These are phyloP conservation scores for Pleurotus ostreatus DNA, from an alignment of 768 basidiomycete species.

Conservation along the genomic window DNA sequence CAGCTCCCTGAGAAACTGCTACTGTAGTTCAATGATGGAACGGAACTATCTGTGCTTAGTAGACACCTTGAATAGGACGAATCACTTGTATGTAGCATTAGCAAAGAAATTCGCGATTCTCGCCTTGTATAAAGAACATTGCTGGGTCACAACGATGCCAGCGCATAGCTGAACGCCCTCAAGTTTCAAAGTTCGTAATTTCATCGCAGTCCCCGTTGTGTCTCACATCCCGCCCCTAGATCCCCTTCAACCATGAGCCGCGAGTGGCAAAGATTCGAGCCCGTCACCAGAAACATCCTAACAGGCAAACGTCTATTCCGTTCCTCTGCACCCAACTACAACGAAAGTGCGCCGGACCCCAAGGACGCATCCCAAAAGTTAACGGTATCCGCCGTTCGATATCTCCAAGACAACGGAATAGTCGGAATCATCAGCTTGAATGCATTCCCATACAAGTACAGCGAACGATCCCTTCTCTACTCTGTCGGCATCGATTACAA, in stretches of 20 bases:
- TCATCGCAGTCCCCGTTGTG: too few relatives aligned
- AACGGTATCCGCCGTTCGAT: slow-evolving; percentile 10
- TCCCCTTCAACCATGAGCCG: neutral
- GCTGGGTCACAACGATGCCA: too few relatives aligned
- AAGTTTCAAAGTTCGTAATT: too few relatives aligned
- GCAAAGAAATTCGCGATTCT: too few relatives aligned
- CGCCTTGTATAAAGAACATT: too few relatives aligned
- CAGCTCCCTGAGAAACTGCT: too few relatives aligned
- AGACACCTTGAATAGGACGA: too few relatives aligned
- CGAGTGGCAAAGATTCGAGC: slow-evolving; percentile 15
- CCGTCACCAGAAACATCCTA: slow-evolving; percentile 11
- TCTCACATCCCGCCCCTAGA: too few relatives aligned
- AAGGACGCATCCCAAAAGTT: slow-evolving; percentile 13
- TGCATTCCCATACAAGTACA: slow-evolving; percentile 10
- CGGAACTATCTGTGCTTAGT: too few relatives aligned
- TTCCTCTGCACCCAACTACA: slow-evolving; percentile 20
- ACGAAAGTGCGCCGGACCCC: neutral
- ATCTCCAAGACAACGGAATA: slow-evolving; percentile 13
- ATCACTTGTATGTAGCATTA: too few relatives aligned
- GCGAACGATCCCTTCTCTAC: slow-evolving; percentile 9
- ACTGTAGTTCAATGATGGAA: too few relatives aligned
- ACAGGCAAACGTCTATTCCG: slow-evolving; percentile 16
- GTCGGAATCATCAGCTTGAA: slow-evolving; percentile 21
- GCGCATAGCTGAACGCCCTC: too few relatives aligned
- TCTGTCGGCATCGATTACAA: slow-evolving; percentile 12